Evolutionary conservation across 2,329 filamentous ascomycete genomes (phyloP).

Genomic region (Colletotrichum sp.): DNA sequence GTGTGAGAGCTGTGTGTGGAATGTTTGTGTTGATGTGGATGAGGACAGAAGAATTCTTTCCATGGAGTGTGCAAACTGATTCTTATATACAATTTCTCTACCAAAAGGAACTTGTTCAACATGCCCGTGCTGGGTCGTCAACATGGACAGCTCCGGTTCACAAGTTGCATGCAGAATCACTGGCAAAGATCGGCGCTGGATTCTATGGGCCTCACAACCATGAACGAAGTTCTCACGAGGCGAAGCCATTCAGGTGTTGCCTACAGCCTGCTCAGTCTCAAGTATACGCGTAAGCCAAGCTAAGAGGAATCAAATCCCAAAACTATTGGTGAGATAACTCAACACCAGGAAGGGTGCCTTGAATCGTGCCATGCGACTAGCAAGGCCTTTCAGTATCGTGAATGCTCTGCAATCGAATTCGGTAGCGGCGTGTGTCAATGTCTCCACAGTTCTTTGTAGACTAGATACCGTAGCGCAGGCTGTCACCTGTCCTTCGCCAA

Average conservation of each 20-base stretch:
- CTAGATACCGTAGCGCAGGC: fast-evolving
- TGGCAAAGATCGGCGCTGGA: background rate
- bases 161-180: background rate
- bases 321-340: background rate
- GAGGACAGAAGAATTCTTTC: background rate
- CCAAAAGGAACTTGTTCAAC: background rate
- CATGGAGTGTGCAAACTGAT: background rate
- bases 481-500: background rate
- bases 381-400: background rate
- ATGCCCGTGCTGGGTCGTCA: fast-evolving
- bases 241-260: background rate
- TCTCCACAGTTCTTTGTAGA: background rate
- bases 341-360: background rate
- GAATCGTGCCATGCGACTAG: background rate
- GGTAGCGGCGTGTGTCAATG: background rate
- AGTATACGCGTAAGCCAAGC: background rate
- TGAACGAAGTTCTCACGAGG: background rate
- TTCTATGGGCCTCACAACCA: background rate
- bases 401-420: background rate
- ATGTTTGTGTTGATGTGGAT: background rate
- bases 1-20: background rate
- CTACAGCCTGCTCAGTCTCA: background rate
- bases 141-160: background rate
- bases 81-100: background rate
- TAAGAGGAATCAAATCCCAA: background rate